These are phyloP conservation scores for Metarhizium sp. DNA, from an alignment of 2,329 filamentous ascomycete species.

Conservation along the genomic window DNA sequence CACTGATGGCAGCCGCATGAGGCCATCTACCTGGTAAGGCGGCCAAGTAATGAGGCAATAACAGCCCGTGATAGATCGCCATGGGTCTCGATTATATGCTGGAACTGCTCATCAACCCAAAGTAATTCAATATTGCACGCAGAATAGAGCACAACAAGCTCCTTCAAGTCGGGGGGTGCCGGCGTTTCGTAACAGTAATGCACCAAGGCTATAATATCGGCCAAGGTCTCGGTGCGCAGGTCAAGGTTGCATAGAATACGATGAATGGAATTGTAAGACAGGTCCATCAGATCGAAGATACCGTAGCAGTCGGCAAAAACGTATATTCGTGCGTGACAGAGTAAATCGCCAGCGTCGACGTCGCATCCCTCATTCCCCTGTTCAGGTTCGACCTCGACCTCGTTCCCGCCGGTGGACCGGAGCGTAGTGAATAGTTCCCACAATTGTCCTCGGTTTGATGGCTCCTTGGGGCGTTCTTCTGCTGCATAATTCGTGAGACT, in stretches of 20 bases:
- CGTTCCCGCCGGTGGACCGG: no score
- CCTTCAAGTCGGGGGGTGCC: conserved; percentile 2
- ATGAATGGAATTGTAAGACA: conserved; percentile 6
- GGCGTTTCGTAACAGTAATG: conserved; percentile 5
- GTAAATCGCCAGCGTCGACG: background rate
- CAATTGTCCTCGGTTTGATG: no score
- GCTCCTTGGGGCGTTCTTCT: no score
- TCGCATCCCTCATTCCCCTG: background rate
- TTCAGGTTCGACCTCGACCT: background rate
- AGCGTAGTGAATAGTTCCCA: no score
- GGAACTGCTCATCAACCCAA: conserved; percentile 7
- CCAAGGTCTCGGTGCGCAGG: background rate
- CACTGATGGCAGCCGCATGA: no score
- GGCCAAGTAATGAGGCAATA: background rate
- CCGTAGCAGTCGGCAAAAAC: conserved; percentile 9
- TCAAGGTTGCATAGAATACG: background rate
- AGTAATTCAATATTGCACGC: conserved; percentile 7
- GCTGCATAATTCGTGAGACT: no score
- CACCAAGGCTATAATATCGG: conserved; percentile 4
- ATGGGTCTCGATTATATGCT: conserved; percentile 4
- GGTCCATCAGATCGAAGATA: conserved; percentile 3
- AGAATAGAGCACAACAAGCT: conserved; percentile 5
- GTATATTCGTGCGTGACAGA: conserved; percentile 7
- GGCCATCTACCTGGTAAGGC: background rate
- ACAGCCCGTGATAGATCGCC: conserved; percentile 3